Base-by-base conservation (phyloP, 352 stramenopile genomes). In the Phytophthora pistaciae region DNA sequence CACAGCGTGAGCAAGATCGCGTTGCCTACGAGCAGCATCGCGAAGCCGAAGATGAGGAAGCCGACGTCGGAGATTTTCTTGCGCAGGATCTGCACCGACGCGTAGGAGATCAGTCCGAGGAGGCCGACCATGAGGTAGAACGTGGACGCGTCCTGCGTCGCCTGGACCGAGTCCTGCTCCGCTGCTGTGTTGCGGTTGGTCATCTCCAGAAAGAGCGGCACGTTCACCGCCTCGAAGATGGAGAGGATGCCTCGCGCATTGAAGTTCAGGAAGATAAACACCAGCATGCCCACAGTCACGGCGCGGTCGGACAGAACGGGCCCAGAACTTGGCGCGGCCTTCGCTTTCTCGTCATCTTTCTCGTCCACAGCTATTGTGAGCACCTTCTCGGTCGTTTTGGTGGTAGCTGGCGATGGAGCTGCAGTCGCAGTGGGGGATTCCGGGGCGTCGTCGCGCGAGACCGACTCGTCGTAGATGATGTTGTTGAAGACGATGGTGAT, bases 241-340 rank as follows among this genome's bases (percentile, higher is more conserved):
- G 83, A 90, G 14, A 92, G 70, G 53, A 92, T 90, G 4, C 85
- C 83, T 21, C 83, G 75, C 18, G 76, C 74, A 29, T 76, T 88
- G 49, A 90, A 84, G 72, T 92, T 92, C 27, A 89, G 70, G 40
- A 89, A 89, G n/a, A 90, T 85, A 52, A 90, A 91, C 1, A 89
- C 74, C 20, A 83, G 18, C n/a, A 85, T 79, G 13, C 80, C 84
- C 36, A 84, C 60, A 8, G 53, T 66, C 20, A 87, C 71, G 46
- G 72, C 68, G 5, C 63, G 72, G 29, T 88, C 71, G 0, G 83
- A 75, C 8, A 91, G 50, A 25, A 63, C 52, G 3, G 61, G 57
- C 10, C 42, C 42, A 21, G 40, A 48, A 48, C 18, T 5, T 16
- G 7, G 14, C 6, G 18, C 40, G 21, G 16, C 42, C 42, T 13